Percentiles rank a stretch among this genome's conserved stretches.
Conservation (phyloP, 768 basidiomycete genomes). For the Phylloporus arenicola region DNA sequence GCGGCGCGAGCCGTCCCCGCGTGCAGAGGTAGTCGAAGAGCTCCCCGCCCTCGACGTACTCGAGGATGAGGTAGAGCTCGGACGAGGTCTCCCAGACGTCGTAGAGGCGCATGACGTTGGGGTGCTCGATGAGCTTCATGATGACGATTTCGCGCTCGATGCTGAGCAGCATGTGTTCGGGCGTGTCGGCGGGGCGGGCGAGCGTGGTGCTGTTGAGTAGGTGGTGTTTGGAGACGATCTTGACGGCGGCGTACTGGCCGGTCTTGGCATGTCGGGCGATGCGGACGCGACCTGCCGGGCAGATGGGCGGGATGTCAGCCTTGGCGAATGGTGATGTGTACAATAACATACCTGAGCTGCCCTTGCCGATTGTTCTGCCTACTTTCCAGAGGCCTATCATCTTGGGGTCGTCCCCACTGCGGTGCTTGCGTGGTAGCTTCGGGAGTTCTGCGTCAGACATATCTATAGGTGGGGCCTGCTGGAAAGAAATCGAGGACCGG, state of each 20-base stretch:
- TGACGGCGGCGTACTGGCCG: slow-evolving; percentile 87
- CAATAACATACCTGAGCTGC: slow-evolving; percentile 60
- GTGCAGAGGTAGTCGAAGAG: slow-evolving; percentile 89
- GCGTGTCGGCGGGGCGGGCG: slow-evolving; percentile 57
- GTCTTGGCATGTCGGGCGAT: slow-evolving; percentile 86
- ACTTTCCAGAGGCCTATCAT: slow-evolving; percentile 80
- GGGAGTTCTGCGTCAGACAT: slow-evolving; percentile 28
- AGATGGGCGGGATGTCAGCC: background rate
- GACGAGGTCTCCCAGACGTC: slow-evolving; percentile 95
- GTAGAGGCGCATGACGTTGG: slow-evolving; percentile 89
- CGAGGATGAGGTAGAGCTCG: slow-evolving; percentile 86
- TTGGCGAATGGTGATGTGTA: background rate
- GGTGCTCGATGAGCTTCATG: slow-evolving; percentile 96
- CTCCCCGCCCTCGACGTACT: slow-evolving; percentile 93
- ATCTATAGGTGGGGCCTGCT: slow-evolving; percentile 16
- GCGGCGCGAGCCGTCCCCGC: slow-evolving; percentile 60
- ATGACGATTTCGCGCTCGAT: slow-evolving; percentile 94
- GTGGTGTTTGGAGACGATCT: slow-evolving; percentile 80
- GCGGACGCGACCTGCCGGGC: slow-evolving; percentile 70
- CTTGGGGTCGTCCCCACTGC: slow-evolving; percentile 45
- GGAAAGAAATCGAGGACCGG: background rate
- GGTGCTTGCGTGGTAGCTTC: slow-evolving; percentile 27
- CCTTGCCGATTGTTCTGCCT: slow-evolving; percentile 78
- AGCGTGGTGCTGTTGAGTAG: slow-evolving; percentile 56
- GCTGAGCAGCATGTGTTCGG: slow-evolving; percentile 71